phyloP scores from a whole-genome alignment of 345 rosid species.

The Hibiscus trionum region DNA sequence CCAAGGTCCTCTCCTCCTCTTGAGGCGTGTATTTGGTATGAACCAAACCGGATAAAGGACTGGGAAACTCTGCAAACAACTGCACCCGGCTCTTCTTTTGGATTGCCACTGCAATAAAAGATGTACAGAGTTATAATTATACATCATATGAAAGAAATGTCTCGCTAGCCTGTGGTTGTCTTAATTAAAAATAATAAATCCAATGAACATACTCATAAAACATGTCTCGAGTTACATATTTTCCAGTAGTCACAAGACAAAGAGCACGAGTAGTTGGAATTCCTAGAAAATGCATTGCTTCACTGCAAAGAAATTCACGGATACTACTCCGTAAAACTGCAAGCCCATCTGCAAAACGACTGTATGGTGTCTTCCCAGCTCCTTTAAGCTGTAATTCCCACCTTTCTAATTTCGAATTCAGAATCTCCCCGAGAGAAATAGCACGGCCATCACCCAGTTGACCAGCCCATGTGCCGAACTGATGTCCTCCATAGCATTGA shows the following conservation, averaged over 20 bases:
- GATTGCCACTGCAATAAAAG: constrained; percentile 64
- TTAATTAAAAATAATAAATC: background rate
- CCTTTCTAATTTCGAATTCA: constrained; percentile 48
- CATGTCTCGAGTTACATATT: no score
- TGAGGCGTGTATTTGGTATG: constrained; percentile 82
- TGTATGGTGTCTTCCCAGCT: constrained; percentile 89
- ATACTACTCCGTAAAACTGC: constrained; percentile 94
- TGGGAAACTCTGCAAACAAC: constrained; percentile 85
- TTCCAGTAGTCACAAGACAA: no score
- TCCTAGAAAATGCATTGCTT: constrained; percentile 65
- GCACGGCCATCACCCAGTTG: constrained; percentile 99
- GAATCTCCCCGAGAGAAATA: constrained; percentile 74
- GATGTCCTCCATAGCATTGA: constrained; percentile 96
- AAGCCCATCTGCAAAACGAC: constrained; percentile 96
- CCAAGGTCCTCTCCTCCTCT: constrained; percentile 87
- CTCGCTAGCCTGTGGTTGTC: background rate
- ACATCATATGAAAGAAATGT: background rate
- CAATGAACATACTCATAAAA: constrained; percentile 52
- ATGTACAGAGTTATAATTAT: constrained; percentile 1
- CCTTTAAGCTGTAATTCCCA: constrained; percentile 94
- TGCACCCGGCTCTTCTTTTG: constrained; percentile 97
- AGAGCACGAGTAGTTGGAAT: no score
- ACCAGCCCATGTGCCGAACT: constrained; percentile 96
- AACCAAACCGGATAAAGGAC: constrained; percentile 89
- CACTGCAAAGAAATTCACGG: constrained; percentile 90